These are phyloP conservation scores for Dothidotthia symphoricarpi DNA, from an alignment of 2,329 filamentous ascomycete species.

Conservation along the genomic window DNA sequence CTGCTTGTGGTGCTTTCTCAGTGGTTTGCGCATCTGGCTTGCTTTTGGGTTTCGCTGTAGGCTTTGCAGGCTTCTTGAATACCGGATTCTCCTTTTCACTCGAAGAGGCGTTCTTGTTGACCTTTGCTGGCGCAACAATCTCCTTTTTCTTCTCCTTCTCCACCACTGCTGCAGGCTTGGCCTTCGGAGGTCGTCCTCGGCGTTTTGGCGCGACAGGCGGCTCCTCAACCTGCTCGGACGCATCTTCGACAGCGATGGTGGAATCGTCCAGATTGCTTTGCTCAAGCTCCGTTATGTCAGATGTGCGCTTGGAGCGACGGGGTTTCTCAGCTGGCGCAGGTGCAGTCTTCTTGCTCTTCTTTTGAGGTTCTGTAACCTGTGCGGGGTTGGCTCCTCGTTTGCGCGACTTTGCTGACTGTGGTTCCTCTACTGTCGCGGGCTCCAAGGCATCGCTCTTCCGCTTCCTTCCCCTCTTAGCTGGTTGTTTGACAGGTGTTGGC, in stretches of 20 bases:
- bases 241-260: constrained; percentile 10
- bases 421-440: constrained; percentile 15
- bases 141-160: constrained; percentile 16
- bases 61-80: constrained; percentile 30
- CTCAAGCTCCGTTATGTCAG: constrained; percentile 31
- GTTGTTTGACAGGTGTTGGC: constrained; percentile 25
- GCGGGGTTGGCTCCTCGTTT: constrained; percentile 18
- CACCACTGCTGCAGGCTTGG: constrained; percentile 13
- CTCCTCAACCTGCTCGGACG: constrained; percentile 27
- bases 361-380: constrained; percentile 13
- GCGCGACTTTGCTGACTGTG: constrained; percentile 13
- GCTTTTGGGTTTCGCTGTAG: constrained; percentile 24
- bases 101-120: constrained; percentile 5
- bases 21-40: constrained; percentile 8
- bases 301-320: constrained; percentile 30
- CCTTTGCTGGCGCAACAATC: constrained; percentile 4
- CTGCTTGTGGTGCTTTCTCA: constrained; percentile 4
- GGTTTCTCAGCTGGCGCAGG: constrained; percentile 13
- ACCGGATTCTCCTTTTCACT: constrained; percentile 15
- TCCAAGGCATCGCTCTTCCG: constrained; percentile 29
- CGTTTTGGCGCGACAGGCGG: constrained; percentile 20
- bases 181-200: constrained; percentile 28
- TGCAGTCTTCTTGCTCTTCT: constrained; percentile 22
- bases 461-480: constrained; percentile 29
- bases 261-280: constrained; percentile 26